phyloP scores from a whole-genome alignment of 2,329 filamentous ascomycete genomes.

The Aspergillus caelatus region DNA sequence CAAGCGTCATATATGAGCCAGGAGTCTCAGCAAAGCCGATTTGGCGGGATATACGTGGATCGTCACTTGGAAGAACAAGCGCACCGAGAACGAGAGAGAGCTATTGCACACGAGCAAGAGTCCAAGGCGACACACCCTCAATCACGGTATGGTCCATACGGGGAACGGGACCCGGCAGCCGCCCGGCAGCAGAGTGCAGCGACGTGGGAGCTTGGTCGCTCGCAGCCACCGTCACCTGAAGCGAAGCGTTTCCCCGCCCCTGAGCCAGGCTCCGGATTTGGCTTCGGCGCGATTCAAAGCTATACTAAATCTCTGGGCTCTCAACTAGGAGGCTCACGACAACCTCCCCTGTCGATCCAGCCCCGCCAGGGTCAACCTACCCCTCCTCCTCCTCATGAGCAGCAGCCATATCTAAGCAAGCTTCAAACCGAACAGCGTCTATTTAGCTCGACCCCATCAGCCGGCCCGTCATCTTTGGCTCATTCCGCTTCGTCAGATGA shows the following conservation, averaged over 20 bases:
- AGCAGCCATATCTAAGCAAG: slow-evolving; percentile 36
- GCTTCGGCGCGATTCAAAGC: slow-evolving; percentile 44
- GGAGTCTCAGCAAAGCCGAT: slow-evolving; percentile 37
- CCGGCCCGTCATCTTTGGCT: slow-evolving; percentile 30
- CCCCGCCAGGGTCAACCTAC: slow-evolving; percentile 38
- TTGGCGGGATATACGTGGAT: slow-evolving; percentile 37
- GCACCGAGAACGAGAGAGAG: slow-evolving; percentile 38
- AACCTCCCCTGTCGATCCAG: slow-evolving; percentile 34
- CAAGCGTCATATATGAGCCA: slow-evolving; percentile 33
- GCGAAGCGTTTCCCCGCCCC: slow-evolving; percentile 36
- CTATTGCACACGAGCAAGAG: slow-evolving; percentile 33
- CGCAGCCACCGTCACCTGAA: slow-evolving; percentile 44
- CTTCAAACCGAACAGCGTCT: slow-evolving; percentile 36
- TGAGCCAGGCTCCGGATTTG: slow-evolving; percentile 37
- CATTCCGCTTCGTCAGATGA: slow-evolving; percentile 37
- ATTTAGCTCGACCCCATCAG: slow-evolving; percentile 37
- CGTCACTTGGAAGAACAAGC: slow-evolving; percentile 39
- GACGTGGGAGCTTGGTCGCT: slow-evolving; percentile 41
- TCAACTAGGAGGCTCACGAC: slow-evolving; percentile 38
- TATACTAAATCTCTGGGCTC: slow-evolving; percentile 47
- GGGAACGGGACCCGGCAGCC: slow-evolving; percentile 34
- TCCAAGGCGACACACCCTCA: slow-evolving; percentile 29
- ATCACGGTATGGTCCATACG: slow-evolving; percentile 35
- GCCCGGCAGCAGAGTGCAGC: slow-evolving; percentile 31
- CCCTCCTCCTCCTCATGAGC: slow-evolving; percentile 36